Evolutionary conservation across 1,284 basidiomycete genomes (phyloP), one percentile per base, ranked within the genome.

Genomic region (Ustilago vetiveriae): DNA sequence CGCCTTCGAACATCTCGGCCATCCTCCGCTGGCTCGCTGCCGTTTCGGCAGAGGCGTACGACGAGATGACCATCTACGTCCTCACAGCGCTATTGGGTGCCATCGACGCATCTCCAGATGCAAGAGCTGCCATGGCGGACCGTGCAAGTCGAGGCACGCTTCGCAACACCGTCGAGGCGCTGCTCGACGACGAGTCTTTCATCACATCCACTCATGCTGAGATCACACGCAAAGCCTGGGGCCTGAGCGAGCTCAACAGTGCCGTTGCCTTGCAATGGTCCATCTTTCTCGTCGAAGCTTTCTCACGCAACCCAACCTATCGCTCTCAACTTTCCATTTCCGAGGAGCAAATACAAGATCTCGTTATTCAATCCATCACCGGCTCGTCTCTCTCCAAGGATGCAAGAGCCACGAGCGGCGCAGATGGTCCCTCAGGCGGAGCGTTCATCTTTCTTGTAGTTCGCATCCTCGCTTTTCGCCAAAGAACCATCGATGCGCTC

Each of bases 181-280:
- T 75, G 16, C 53, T 69, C n/a, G 64, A 71, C 35, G 73, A 83
- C 73, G 57, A 70, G 32, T 49, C 75, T 33, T 79, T 81, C 63
- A 78, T 81, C 65, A 68, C 67, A 36, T 62, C 74, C 48, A 72
- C 79, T n/a, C 72, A 76, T 44, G 63, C 73, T 24, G 70, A 74
- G 41, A 75, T 75, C 60, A 68, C 62, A 52, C 63, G 62, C 54
- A 67, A 66, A 26, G 42, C 55, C 14, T 93, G 92, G 90, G 88
- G 87, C 55, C 89, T 91, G 9, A 85, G 87, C 1, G 89, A 89
- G 3, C 84, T 94, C 24, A 91, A 90, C 76, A 90, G 92, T 1
- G 86, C 88, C 0, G 81, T 94, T 4, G 84, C 90, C 10, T 86
- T 98, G 27, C 90, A 92, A 74, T 96, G 92, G 92, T 90, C 91